Percentiles rank a stretch among this genome's conserved stretches.
Evolutionary conservation across 768 basidiomycete genomes (phyloP).

Genomic region (Xerocomus spinulosus): DNA sequence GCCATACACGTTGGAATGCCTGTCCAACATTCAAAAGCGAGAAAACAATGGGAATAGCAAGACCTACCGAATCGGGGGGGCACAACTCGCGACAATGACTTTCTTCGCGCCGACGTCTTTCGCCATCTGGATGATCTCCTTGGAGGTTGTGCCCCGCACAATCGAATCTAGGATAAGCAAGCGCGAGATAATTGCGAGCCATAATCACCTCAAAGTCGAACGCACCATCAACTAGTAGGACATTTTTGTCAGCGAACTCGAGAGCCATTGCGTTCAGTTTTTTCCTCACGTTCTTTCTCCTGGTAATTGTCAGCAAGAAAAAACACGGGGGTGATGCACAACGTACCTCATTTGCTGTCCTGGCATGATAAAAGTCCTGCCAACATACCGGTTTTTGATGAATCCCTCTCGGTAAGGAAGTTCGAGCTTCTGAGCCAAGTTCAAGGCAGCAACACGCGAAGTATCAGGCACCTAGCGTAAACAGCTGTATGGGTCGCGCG

Average conservation of each 20-base stretch:
- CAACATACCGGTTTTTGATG: constrained; percentile 98
- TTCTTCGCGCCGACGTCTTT: constrained; percentile 97
- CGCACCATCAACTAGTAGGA: constrained; percentile 92
- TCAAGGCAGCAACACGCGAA: constrained; percentile 91
- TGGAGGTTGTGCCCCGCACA: constrained; percentile 96
- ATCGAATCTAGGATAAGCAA: constrained; percentile 71
- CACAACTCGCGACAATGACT: constrained; percentile 94
- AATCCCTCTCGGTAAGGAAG: constrained; percentile 98
- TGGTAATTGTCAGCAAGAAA: constrained; percentile 26
- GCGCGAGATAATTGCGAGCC: not conserved
- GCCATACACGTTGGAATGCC: constrained; percentile 93
- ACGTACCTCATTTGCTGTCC: constrained; percentile 88
- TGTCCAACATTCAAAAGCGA: constrained; percentile 23
- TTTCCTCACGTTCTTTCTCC: constrained; percentile 88
- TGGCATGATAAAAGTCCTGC: constrained; percentile 99
- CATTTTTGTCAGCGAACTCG: constrained; percentile 89
- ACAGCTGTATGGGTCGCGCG: not conserved
- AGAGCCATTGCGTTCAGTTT: constrained; percentile 99
- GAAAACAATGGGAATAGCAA: not conserved
- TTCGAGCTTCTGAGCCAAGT: constrained; percentile 83
- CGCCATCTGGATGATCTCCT: constrained; percentile 99
- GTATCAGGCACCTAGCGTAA: constrained; percentile 82
- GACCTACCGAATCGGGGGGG: constrained; percentile 85
- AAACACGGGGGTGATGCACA: not conserved
- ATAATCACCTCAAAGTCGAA: not conserved